Conservation (phyloP, 495 filamentous ascomycete genomes). For the Friedmanniomyces endolithicus region DNA sequence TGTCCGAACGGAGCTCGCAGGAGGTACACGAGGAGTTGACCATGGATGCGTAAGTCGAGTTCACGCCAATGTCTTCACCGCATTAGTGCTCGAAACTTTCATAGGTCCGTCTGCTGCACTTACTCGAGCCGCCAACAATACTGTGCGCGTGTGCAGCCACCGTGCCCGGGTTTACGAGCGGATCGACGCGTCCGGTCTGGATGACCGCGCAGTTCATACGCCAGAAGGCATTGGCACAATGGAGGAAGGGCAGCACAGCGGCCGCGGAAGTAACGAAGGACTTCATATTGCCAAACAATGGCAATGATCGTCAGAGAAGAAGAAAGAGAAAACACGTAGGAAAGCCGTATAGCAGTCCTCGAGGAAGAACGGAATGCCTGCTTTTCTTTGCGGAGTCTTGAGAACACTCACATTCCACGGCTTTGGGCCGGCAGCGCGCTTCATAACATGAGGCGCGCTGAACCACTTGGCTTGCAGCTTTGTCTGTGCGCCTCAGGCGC, state of each 20-base stretch:
- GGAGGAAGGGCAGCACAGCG: constrained; percentile 4
- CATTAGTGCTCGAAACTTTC: neutral
- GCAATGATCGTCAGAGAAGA: neutral
- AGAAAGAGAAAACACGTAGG: too few relatives aligned
- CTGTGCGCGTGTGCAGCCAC: constrained; percentile 28
- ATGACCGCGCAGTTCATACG: constrained; percentile 28
- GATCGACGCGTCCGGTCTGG: constrained; percentile 32
- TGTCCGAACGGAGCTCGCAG: constrained; percentile 51
- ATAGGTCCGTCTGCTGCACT: neutral
- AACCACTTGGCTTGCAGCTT: neutral
- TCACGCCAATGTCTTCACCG: constrained; percentile 35
- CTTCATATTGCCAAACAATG: neutral
- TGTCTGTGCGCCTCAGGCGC: too few relatives aligned
- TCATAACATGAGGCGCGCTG: neutral
- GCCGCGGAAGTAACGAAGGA: neutral
- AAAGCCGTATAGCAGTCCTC: neutral
- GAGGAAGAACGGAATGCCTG: neutral
- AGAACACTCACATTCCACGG: neutral
- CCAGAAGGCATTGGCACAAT: constrained; percentile 26
- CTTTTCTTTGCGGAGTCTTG: neutral
- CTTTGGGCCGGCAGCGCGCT: neutral
- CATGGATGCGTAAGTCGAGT: constrained; percentile 39
- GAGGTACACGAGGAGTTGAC: constrained; percentile 46
- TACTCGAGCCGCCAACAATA: constrained; percentile 29
- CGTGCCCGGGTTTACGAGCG: constrained; percentile 24